A percentile compares a stretch with the other conserved stretches of the same genome.
Conservation (phyloP, 768 basidiomycete species). For the Hydnum rufescens region DNA sequence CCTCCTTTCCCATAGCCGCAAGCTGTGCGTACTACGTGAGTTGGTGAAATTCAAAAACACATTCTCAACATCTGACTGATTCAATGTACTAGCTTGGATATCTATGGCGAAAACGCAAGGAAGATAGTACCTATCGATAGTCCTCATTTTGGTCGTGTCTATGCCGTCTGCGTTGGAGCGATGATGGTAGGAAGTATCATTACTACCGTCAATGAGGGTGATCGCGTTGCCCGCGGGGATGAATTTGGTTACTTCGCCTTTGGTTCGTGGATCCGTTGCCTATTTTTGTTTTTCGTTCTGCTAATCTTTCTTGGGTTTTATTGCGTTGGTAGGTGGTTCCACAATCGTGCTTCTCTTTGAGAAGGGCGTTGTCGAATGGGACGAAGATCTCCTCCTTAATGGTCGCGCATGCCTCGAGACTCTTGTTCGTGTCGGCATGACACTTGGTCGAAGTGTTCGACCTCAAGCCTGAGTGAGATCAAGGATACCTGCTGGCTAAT, state of each 20-base stretch:
- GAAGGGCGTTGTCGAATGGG: slow-evolving; percentile 70
- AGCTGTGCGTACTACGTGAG: slow-evolving; percentile 59
- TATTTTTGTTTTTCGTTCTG: background rate
- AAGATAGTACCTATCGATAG: slow-evolving; percentile 87
- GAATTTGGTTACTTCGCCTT: slow-evolving; percentile 94
- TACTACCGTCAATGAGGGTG: slow-evolving; percentile 72
- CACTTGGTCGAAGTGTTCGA: slow-evolving; percentile 33
- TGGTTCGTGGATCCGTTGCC: slow-evolving; percentile 29
- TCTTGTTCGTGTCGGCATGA: slow-evolving; percentile 72
- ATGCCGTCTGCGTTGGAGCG: slow-evolving; percentile 80
- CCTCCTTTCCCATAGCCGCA: slow-evolving; percentile 38
- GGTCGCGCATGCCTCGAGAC: slow-evolving; percentile 77
- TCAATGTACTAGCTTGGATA: slow-evolving; percentile 31
- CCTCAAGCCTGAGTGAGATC: background rate
- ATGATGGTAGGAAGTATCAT: slow-evolving; percentile 92
- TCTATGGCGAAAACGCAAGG: slow-evolving; percentile 86
- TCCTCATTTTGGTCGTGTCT: slow-evolving; percentile 74
- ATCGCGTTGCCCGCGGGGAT: slow-evolving; percentile 60
- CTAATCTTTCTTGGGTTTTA: background rate
- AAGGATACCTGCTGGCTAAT: too few relatives aligned
- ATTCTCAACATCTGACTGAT: background rate
- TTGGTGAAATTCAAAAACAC: too few relatives aligned
- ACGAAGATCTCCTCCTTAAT: slow-evolving; percentile 75
- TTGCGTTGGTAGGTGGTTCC: slow-evolving; percentile 54
- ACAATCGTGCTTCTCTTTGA: slow-evolving; percentile 85